Conservation (phyloP, 257 asterid species). For the Penstemon davidsonii region DNA sequence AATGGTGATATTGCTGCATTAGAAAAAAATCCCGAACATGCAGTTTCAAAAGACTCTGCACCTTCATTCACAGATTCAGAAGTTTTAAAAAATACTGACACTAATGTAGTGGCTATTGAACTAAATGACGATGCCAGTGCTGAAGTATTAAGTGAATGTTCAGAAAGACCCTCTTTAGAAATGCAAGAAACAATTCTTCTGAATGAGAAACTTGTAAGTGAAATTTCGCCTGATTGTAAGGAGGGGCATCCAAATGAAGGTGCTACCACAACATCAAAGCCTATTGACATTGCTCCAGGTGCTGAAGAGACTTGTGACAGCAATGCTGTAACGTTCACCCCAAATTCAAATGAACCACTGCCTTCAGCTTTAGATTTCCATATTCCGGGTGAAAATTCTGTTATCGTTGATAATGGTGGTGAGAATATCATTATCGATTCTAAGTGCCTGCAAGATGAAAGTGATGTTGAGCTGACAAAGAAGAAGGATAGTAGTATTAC, state of each 20-base stretch:
- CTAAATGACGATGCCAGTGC: conserved; percentile 25
- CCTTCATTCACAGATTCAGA: conserved; percentile 18
- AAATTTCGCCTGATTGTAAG: conserved; percentile 27
- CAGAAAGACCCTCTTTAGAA: conserved; percentile 16
- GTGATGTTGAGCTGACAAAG: conserved; percentile 35
- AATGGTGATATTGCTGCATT: conserved; percentile 16
- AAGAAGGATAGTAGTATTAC: conserved; percentile 30
- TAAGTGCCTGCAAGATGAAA: conserved; percentile 36
- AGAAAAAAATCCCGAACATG: conserved; percentile 20
- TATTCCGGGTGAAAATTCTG: conserved; percentile 30
- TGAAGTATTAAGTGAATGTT: conserved; percentile 12
- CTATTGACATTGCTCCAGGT: conserved; percentile 20
- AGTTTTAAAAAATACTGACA: conserved; percentile 16
- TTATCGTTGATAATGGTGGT: conserved; percentile 25
- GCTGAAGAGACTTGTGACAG: conserved; percentile 28
- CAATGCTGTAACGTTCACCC: conserved; percentile 17
- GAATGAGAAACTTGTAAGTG: conserved; percentile 13
- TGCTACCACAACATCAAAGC: conserved; percentile 1
- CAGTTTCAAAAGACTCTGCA: conserved; percentile 12
- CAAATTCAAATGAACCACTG: conserved; percentile 26
- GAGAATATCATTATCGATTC: conserved; percentile 22
- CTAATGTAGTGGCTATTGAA: conserved; percentile 17
- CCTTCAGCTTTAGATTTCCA: conserved; percentile 29
- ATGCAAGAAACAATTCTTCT: conserved; percentile 26
- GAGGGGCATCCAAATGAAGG: conserved; percentile 15